Evolutionary conservation across 805 yeast genomes (phyloP).

Genomic region (Yarrowia sp.): DNA sequence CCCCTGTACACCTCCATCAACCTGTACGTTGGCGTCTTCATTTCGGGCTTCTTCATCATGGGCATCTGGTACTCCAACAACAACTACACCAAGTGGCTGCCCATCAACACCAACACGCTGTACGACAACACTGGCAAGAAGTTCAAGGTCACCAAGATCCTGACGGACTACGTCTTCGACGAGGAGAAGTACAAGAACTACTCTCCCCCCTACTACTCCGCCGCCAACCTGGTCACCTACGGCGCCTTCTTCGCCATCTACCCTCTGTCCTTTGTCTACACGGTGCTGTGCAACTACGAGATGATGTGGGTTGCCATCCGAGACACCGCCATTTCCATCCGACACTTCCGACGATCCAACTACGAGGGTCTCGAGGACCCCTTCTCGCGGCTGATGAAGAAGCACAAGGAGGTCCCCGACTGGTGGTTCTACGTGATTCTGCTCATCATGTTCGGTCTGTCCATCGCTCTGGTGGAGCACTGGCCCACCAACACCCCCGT

Average conservation of each 20-base stretch:
- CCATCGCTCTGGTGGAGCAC: conserved; percentile 35
- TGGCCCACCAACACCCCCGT: conserved; percentile 54
- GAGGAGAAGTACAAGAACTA: conserved; percentile 50
- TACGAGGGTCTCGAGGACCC: conserved; percentile 30
- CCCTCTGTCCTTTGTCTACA: conserved; percentile 43
- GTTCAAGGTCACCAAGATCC: conserved; percentile 49
- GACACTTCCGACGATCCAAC: conserved; percentile 2
- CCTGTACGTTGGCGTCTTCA: conserved; percentile 26
- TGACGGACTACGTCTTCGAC: conserved; percentile 42
- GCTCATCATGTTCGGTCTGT: conserved; percentile 44
- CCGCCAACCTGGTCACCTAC: conserved; percentile 46
- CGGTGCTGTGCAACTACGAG: conserved; percentile 26
- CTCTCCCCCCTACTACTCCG: conserved; percentile 65
- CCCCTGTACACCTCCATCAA: conserved; percentile 29
- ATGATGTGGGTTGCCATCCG: conserved; percentile 31
- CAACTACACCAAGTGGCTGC: conserved; percentile 59
- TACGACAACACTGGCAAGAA: conserved; percentile 52
- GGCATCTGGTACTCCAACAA: conserved; percentile 53
- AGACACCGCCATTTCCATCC: neutral
- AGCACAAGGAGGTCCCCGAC: conserved; percentile 68
- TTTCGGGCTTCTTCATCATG: conserved; percentile 42
- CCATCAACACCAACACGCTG: conserved; percentile 52
- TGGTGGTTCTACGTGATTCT: conserved; percentile 64
- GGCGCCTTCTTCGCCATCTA: conserved; percentile 55
- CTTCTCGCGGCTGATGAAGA: conserved; percentile 44